A percentile compares a stretch with the other conserved stretches of the same genome.
Conservation (phyloP, 2,329 filamentous ascomycete genomes). For the Ceratocystis cubensis region DNA sequence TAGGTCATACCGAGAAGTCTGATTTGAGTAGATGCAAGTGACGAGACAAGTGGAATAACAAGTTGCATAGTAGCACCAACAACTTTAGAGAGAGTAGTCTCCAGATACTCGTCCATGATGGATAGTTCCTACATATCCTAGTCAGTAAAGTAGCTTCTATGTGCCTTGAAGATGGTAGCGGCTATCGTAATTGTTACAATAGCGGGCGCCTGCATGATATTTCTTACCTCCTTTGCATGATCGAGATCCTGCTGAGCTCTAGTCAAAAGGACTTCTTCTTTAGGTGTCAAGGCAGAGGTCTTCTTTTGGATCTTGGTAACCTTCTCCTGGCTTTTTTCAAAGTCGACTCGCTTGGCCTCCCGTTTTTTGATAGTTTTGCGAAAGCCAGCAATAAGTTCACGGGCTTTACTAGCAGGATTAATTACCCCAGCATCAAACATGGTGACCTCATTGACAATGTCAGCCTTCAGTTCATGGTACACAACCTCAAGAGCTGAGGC, state of each 20-base stretch:
- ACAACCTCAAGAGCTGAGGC: conserved; percentile 52
- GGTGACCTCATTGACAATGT: conserved; percentile 57
- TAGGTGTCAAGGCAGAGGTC: conserved; percentile 50
- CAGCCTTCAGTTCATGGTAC: conserved; percentile 57
- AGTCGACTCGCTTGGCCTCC: conserved; percentile 71
- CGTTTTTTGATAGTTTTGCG: conserved; percentile 77
- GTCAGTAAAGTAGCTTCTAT: not conserved
- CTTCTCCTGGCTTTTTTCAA: conserved; percentile 61
- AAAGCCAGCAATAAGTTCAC: conserved; percentile 55
- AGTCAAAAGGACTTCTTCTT: conserved; percentile 57
- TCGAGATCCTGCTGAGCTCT: conserved; percentile 62
- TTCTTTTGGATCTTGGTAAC: conserved; percentile 60
- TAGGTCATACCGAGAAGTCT: conserved; percentile 66
- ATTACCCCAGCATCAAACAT: conserved; percentile 60
- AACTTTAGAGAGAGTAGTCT: conserved; percentile 56
- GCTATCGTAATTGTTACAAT: not conserved
- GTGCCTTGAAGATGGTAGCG: not conserved
- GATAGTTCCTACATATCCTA: conserved; percentile 48
- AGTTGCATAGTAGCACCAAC: conserved; percentile 59
- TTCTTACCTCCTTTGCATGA: conserved; percentile 47
- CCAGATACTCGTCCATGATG: conserved; percentile 61
- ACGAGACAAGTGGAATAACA: conserved; percentile 57
- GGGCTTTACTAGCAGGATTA: conserved; percentile 55
- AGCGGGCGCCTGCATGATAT: not conserved
- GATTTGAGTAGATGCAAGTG: conserved; percentile 66